Evolutionary conservation across 768 basidiomycete species (phyloP).

Genomic region (Xerocomus brunneocitrinus): DNA sequence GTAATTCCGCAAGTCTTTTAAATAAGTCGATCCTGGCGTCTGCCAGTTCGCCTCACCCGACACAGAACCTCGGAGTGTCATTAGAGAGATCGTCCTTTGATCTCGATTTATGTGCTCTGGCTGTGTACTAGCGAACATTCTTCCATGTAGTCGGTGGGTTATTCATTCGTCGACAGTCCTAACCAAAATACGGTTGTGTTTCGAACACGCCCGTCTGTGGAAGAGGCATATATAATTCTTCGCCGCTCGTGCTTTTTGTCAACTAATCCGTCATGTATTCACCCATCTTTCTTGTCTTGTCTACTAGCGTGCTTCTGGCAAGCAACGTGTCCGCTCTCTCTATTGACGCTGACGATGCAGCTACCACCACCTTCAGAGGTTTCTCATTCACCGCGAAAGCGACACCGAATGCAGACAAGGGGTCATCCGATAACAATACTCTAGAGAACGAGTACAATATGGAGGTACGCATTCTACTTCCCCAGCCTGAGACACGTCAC

Average conservation of each 20-base stretch:
- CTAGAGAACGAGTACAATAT: constrained; percentile 23
- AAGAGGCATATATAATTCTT: constrained; percentile 1
- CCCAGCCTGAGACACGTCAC: not conserved
- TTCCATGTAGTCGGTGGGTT: not conserved
- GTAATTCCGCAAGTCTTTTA: too few relatives aligned
- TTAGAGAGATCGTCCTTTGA: too few relatives aligned
- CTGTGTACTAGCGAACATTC: not conserved
- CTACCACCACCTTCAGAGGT: constrained; percentile 8
- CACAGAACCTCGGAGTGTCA: too few relatives aligned
- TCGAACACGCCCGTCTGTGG: constrained; percentile 2
- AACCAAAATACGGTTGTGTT: constrained; percentile 12
- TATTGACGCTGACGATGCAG: not conserved
- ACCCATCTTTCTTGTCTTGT: constrained; percentile 4
- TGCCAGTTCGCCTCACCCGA: too few relatives aligned
- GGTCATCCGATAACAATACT: constrained; percentile 20
- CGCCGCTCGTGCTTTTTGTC: not conserved
- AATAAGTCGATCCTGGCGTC: too few relatives aligned
- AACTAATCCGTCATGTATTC: constrained; percentile 13
- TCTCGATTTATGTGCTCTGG: not conserved
- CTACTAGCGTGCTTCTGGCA: constrained; percentile 29
- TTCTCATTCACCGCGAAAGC: constrained; percentile 21
- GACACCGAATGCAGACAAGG: constrained; percentile 15
- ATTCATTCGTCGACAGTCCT: not conserved
- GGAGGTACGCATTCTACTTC: constrained; percentile 19
- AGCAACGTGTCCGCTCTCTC: constrained; percentile 24